phyloP scores from a whole-genome alignment of 2,329 filamentous ascomycete genomes.

The Diplodia seriata region DNA sequence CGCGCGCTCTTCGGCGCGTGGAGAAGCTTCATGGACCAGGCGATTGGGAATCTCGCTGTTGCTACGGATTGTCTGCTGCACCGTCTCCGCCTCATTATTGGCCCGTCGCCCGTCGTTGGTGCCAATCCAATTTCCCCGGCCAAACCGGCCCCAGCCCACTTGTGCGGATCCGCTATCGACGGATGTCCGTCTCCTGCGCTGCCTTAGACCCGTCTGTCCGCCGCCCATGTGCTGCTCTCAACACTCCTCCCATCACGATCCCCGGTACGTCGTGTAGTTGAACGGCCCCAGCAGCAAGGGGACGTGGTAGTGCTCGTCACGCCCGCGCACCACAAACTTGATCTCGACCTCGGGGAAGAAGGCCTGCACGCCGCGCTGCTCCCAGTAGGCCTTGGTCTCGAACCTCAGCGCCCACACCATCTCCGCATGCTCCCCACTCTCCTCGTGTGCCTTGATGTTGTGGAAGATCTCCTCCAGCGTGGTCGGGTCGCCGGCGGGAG shows the following conservation, averaged over 20 bases:
- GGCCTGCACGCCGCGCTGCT: slow-evolving; percentile 59
- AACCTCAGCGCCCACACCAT: slow-evolving; percentile 74
- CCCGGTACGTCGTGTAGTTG: slow-evolving; percentile 82
- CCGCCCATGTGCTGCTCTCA: neutral
- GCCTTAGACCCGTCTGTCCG: neutral
- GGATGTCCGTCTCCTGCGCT: slow-evolving; percentile 2
- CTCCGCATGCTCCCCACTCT: slow-evolving; percentile 43
- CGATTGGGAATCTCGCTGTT: neutral
- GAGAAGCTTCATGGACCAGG: neutral
- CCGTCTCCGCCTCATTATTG: neutral
- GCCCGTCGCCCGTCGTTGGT: neutral
- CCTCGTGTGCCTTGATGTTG: slow-evolving; percentile 36
- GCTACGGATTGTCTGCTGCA: neutral
- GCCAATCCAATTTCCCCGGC: slow-evolving; percentile 4
- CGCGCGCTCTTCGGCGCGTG: neutral
- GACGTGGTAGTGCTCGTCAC: slow-evolving; percentile 76
- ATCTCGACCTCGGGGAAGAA: slow-evolving; percentile 66
- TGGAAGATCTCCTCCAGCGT: slow-evolving; percentile 33
- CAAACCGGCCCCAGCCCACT: neutral
- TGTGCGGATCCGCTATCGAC: slow-evolving; percentile 3
- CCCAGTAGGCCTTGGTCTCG: slow-evolving; percentile 75
- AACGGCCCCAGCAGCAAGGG: slow-evolving; percentile 78
- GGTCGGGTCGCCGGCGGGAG: slow-evolving; percentile 24
- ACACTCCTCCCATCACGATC: slow-evolving; percentile 60
- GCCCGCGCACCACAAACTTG: slow-evolving; percentile 58